These are phyloP conservation scores for Collybia sordida DNA, from an alignment of 768 basidiomycete genomes.

Conservation along the genomic window DNA sequence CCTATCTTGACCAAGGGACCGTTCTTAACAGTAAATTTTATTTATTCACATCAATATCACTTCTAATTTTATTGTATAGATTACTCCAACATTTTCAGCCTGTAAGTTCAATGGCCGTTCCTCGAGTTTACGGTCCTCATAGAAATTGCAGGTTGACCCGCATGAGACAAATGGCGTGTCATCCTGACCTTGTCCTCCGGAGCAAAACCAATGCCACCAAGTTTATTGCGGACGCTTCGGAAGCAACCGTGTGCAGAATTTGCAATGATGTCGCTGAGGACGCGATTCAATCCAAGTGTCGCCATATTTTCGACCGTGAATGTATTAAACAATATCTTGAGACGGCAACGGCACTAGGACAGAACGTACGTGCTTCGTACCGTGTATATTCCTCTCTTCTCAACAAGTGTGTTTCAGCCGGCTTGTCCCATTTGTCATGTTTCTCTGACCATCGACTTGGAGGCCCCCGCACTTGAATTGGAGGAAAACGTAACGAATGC, in stretches of 20 bases:
- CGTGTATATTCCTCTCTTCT: background rate
- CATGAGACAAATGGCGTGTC: conserved; percentile 95
- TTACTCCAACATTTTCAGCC: conserved; percentile 86
- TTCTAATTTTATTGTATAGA: conserved; percentile 38
- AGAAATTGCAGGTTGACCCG: conserved; percentile 71
- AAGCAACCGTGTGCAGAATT: conserved; percentile 85
- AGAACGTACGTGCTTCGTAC: conserved; percentile 43
- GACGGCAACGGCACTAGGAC: conserved; percentile 63
- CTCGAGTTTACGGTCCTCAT: background rate
- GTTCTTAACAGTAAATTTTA: conserved; percentile 74
- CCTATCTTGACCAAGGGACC: conserved; percentile 89
- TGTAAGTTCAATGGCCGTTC: conserved; percentile 40
- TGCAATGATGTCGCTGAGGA: conserved; percentile 98
- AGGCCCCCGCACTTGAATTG: conserved; percentile 87
- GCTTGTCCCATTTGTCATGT: conserved; percentile 95
- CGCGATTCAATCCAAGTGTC: conserved; percentile 90
- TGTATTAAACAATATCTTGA: conserved; percentile 94
- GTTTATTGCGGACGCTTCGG: conserved; percentile 56
- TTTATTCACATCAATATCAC: conserved; percentile 2
- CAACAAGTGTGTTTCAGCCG: conserved; percentile 47
- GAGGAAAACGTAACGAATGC: conserved; percentile 52
- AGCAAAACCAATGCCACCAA: conserved; percentile 75
- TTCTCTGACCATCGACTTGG: conserved; percentile 91
- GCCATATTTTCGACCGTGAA: conserved; percentile 93
- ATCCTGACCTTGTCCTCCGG: conserved; percentile 90